A percentile compares a stretch with the other conserved stretches of the same genome.
These are phyloP conservation scores for Stachybotrys chartarum DNA, from an alignment of 2,329 filamentous ascomycete species.

Conservation along the genomic window DNA sequence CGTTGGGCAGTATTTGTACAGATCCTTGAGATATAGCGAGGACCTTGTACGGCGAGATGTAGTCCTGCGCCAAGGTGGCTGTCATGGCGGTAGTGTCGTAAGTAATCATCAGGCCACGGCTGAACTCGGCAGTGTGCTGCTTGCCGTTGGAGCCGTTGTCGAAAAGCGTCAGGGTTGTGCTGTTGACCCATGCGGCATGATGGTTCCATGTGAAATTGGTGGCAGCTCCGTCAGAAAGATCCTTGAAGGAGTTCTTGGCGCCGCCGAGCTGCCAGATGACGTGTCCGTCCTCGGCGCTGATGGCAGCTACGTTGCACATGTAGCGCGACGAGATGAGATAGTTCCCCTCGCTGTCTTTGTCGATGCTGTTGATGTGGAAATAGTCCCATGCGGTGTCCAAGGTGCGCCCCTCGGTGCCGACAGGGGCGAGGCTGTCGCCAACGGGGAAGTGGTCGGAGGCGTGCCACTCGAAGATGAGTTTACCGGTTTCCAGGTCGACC, in stretches of 20 bases:
- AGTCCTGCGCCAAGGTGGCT: slow-evolving; percentile 36
- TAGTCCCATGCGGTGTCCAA: slow-evolving; percentile 14
- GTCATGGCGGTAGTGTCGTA: slow-evolving; percentile 35
- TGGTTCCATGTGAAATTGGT: slow-evolving; percentile 43
- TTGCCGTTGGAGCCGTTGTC: slow-evolving; percentile 34
- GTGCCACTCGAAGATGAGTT: slow-evolving; percentile 36
- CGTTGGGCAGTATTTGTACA: slow-evolving; percentile 45
- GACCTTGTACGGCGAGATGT: slow-evolving; percentile 40
- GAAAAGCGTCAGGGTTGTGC: slow-evolving; percentile 37
- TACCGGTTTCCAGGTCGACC: slow-evolving; percentile 36
- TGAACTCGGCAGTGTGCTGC: slow-evolving; percentile 1
- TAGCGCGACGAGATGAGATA: slow-evolving; percentile 18
- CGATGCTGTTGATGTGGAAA: slow-evolving; percentile 26
- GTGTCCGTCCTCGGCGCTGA: slow-evolving; percentile 35
- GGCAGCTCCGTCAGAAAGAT: slow-evolving; percentile 13
- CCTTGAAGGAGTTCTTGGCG: slow-evolving; percentile 27
- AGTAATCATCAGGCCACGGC: slow-evolving; percentile 35
- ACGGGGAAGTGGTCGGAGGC: slow-evolving; percentile 8
- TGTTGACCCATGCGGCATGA: slow-evolving; percentile 34
- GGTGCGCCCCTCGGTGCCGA: slow-evolving; percentile 2
- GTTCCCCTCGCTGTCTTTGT: slow-evolving; percentile 25
- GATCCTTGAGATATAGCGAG: slow-evolving; percentile 40
- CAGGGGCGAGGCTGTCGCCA: slow-evolving; percentile 6
- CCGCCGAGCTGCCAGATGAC: slow-evolving; percentile 48
- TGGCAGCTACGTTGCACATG: slow-evolving; percentile 10